Conservation (phyloP, 2,329 filamentous ascomycete genomes). For the Exutisphaerella laricina region DNA sequence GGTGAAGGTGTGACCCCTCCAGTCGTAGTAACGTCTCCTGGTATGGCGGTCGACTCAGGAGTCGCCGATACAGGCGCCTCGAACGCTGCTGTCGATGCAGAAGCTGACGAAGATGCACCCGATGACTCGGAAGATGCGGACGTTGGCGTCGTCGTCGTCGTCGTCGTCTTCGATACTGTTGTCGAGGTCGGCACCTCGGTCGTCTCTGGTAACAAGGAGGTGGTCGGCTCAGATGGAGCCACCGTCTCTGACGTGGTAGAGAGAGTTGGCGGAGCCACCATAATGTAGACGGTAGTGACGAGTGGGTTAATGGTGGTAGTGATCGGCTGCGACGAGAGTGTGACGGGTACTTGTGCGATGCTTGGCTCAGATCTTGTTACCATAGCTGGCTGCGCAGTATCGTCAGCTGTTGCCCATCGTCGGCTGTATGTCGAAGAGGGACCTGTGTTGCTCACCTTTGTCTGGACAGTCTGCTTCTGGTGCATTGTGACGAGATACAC, state of each 20-base stretch:
- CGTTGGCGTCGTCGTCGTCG: background rate
- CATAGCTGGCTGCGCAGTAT: slow-evolving; percentile 1
- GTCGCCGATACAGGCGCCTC: background rate
- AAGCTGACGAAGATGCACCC: background rate
- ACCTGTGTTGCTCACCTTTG: background rate
- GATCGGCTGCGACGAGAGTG: background rate
- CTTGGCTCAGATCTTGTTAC: slow-evolving; percentile 3
- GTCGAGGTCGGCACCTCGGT: too few species aligned
- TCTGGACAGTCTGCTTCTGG: background rate
- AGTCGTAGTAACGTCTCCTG: background rate
- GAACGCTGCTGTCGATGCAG: background rate
- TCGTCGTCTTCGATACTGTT: too few species aligned
- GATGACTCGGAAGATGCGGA: too few species aligned
- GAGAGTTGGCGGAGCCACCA: background rate
- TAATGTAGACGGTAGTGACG: background rate
- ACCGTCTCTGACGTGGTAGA: background rate
- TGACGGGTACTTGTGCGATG: background rate
- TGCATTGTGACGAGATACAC: background rate
- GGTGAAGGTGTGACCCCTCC: background rate
- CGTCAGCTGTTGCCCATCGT: background rate
- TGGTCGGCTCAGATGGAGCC: background rate
- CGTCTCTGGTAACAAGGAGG: background rate
- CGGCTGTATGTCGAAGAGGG: background rate
- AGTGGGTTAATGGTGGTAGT: background rate
- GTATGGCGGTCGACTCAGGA: background rate